Evolutionary conservation across 192 early-diverging fungal species (phyloP).

Genomic region (Chytriomyces sp.): DNA sequence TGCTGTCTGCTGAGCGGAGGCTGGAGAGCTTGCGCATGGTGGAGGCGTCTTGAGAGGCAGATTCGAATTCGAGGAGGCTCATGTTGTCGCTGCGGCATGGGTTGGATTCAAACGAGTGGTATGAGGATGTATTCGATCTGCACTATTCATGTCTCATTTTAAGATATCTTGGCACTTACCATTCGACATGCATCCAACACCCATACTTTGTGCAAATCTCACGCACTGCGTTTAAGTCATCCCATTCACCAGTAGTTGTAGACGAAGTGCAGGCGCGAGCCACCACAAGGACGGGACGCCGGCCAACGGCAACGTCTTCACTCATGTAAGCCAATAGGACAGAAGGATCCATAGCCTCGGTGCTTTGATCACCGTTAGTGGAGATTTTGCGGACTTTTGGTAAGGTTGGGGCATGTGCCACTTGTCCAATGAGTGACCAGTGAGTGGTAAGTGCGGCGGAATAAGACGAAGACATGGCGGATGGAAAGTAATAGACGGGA

Average conservation of each 20-base stretch:
- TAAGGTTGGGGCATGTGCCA: not conserved
- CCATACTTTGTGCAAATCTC: conserved; percentile 19
- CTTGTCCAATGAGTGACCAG: conserved; percentile 22
- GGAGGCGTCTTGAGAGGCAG: not conserved
- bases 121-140: too few species aligned
- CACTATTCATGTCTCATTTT: too few species aligned
- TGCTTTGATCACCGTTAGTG: not conserved
- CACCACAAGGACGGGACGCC: conserved; percentile 10
- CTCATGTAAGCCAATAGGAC: conserved; percentile 2
- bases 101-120: not conserved
- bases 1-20: conserved; percentile 8
- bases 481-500: conserved; percentile 24
- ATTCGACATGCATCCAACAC: conserved; percentile 30
- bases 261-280: not conserved
- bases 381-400: conserved; percentile 25
- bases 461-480: not conserved
- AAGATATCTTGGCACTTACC: too few species aligned
- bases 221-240: conserved; percentile 11
- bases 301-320: conserved; percentile 26
- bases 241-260: conserved; percentile 19
- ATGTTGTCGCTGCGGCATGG: conserved; percentile 4
- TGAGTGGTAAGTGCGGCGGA: not conserved
- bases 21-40: not conserved
- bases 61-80: not conserved
- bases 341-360: conserved; percentile 21